Base-by-base conservation (phyloP, 2,329 filamentous ascomycete genomes). In the Dactylellina leptospora region DNA sequence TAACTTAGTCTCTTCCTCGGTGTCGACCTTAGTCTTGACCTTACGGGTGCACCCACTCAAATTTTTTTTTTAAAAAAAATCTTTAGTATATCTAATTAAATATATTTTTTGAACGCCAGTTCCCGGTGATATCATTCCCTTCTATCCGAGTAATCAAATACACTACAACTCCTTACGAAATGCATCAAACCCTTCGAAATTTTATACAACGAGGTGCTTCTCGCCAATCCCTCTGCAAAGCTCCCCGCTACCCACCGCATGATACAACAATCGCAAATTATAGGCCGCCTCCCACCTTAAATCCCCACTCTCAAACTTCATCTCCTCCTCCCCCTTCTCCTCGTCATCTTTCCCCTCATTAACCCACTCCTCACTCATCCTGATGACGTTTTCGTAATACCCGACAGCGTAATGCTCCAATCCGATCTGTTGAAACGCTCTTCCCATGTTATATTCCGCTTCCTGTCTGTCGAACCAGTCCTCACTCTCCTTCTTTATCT, bases 361-460 rank as follows among this genome's bases (percentile, higher is more conserved):
- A 50, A 79, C 64, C 54, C 79, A 79, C n/a, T 81, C 76, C 48
- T 81, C 80, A 36, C 83, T 82, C 33, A 88, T 75, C 27, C 80
- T 78, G 44, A 89, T 79, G 33, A 85, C 85, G 33, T 80, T 82
- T 74, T 87, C 82, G 78, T 97, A 97, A 59, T 86, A 89, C 20
- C 87, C 84, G 3, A 90, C 81, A 0, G 92, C 92, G 25, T 96
- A 81, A 77, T 91, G 87, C 18, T 85, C 83, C 66, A 96, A 16
- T 25, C 75, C 90, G 9, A 96, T 82, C 66, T 88, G 83, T 78
- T 95, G 90, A 82, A 90, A 95, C 23, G 87, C 85, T 20, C 91
- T 83, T 1, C 85, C 92, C 50, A 92, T 83, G 77, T 96, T 96
- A 81, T 89, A 96, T 77, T 91, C 88, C 5, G 90, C 90, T 80